Evolutionary conservation across 257 asterid genomes (phyloP).

Genomic region (Scutellaria minor): DNA sequence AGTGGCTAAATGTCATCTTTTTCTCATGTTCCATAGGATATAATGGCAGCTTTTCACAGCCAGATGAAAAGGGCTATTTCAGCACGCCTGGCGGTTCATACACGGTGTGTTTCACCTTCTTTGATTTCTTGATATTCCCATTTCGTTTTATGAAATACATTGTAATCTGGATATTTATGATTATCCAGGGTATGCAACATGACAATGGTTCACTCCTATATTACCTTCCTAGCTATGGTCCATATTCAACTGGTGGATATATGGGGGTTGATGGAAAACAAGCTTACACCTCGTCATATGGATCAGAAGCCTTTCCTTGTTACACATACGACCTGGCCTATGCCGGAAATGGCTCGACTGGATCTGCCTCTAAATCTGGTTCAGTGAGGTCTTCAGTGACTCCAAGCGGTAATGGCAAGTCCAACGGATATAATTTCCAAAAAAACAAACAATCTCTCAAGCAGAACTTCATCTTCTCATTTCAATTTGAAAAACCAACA

Average conservation of each 20-base stretch:
- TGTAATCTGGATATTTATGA: neutral
- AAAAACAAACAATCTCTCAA: conserved; percentile 40
- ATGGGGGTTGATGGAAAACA: conserved; percentile 64
- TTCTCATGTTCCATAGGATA: conserved; percentile 47
- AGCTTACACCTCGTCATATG: conserved; percentile 56
- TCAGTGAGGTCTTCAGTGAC: conserved; percentile 42
- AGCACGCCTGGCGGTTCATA: conserved; percentile 50
- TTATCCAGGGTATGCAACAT: conserved; percentile 51
- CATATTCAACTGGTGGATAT: conserved; percentile 64
- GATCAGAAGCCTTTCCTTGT: conserved; percentile 59
- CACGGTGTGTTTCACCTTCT: conserved; percentile 44
- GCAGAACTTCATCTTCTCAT: conserved; percentile 43
- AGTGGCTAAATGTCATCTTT: neutral
- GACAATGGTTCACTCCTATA: conserved; percentile 57
- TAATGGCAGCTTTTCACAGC: conserved; percentile 51
- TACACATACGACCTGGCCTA: conserved; percentile 52
- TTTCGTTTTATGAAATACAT: neutral
- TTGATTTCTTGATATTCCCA: neutral
- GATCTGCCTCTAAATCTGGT: conserved; percentile 44
- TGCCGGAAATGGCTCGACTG: conserved; percentile 52
- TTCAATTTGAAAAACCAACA: conserved; percentile 52
- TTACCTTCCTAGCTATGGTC: conserved; percentile 64
- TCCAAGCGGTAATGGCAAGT: conserved; percentile 51
- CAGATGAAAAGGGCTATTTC: conserved; percentile 60
- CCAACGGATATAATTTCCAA: conserved; percentile 45